Conservation (phyloP, 345 rosid species). For the Brassica cretica region DNA sequence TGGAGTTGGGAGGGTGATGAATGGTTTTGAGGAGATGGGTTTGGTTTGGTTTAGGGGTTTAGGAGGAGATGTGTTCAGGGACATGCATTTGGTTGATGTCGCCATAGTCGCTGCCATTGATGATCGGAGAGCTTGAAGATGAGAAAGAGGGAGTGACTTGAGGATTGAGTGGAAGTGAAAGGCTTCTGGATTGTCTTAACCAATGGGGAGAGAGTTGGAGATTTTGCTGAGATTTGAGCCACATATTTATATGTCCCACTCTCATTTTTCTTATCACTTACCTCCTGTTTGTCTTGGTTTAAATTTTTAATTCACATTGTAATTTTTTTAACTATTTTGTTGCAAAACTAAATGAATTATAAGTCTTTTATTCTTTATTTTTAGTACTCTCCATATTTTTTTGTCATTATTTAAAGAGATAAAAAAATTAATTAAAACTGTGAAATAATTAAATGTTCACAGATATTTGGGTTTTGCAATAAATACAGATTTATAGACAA, state of each 20-base stretch:
- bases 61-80: constrained; percentile 45
- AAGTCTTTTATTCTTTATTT: not conserved
- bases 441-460: not conserved
- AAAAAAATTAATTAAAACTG: not conserved
- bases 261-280: no score
- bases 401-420: not conserved
- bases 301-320: not conserved
- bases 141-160: constrained; percentile 26
- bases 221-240: constrained; percentile 33
- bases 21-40: constrained; percentile 29
- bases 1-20: constrained; percentile 32
- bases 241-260: constrained; percentile 24
- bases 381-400: not conserved
- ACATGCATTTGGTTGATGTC: constrained; percentile 64
- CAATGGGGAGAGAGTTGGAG: constrained; percentile 41
- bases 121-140: not conserved
- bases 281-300: no score
- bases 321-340: not conserved
- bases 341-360: not conserved
- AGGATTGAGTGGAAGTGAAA: constrained; percentile 42
- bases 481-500: not conserved
- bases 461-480: not conserved
- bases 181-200: constrained; percentile 66
- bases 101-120: constrained; percentile 67
- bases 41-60: constrained; percentile 49